phyloP scores from a whole-genome alignment of 208 protist genomes.

The Trichomonas vaginalis region DNA sequence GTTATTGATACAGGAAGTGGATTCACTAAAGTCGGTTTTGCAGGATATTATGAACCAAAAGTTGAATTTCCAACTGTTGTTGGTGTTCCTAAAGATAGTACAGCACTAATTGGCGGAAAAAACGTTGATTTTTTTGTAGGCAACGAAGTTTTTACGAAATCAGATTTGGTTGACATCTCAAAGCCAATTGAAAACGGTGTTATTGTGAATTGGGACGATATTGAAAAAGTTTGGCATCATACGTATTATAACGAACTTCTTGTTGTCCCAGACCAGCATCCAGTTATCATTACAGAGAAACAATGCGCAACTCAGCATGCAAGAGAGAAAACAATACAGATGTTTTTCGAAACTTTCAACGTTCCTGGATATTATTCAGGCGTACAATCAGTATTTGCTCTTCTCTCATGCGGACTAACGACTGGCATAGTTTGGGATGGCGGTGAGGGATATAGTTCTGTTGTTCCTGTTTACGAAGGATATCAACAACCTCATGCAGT shows the following conservation, averaged over 20 bases:
- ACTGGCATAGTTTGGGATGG: slow-evolving; percentile 73
- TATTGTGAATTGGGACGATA: slow-evolving; percentile 88
- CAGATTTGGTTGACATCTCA: slow-evolving; percentile 67
- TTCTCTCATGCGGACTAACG: slow-evolving; percentile 41
- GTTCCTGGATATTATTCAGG: slow-evolving; percentile 24
- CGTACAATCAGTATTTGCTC: slow-evolving; percentile 18
- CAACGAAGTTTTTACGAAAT: slow-evolving; percentile 70
- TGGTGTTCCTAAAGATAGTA: slow-evolving; percentile 69
- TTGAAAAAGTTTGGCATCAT: slow-evolving; percentile 87
- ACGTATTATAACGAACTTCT: slow-evolving; percentile 92
- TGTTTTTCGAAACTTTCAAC: slow-evolving; percentile 29
- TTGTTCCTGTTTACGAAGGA: slow-evolving; percentile 51
- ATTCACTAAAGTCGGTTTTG: slow-evolving; percentile 51
- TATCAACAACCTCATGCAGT: not conserved
- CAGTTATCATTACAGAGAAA: slow-evolving; percentile 24
- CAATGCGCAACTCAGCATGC: slow-evolving; percentile 1
- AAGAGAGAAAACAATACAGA: slow-evolving; percentile 26
- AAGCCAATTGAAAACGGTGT: slow-evolving; percentile 66
- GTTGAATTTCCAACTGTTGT: slow-evolving; percentile 45
- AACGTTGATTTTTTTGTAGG: slow-evolving; percentile 54
- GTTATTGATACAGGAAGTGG: not conserved
- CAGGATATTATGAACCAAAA: slow-evolving; percentile 80
- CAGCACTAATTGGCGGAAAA: slow-evolving; percentile 53
- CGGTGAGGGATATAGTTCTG: slow-evolving; percentile 80
- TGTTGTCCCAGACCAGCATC: slow-evolving; percentile 20